These are phyloP conservation scores for Primulina eburnea DNA, from an alignment of 257 asterid species.

Conservation along the genomic window DNA sequence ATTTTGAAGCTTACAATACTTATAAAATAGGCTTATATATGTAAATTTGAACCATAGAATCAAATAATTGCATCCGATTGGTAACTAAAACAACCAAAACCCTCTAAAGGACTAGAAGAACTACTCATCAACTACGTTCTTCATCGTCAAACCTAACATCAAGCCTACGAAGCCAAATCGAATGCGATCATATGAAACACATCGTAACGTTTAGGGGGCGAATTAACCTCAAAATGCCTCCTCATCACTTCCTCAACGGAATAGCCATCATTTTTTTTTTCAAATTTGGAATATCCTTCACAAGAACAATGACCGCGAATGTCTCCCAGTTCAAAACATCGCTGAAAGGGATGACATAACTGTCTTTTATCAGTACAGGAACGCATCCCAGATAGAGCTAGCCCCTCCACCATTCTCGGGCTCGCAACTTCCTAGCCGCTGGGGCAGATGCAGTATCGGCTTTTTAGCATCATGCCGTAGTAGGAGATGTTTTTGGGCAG, in stretches of 20 bases:
- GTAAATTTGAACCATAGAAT: no score
- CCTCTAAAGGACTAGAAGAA: not conserved
- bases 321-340: constrained; percentile 73
- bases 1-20: no score
- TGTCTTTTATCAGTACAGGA: constrained; percentile 71
- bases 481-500: constrained; percentile 63
- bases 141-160: constrained; percentile 41
- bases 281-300: constrained; percentile 59
- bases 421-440: constrained; percentile 93
- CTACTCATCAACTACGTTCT: not conserved
- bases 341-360: constrained; percentile 65
- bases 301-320: constrained; percentile 55
- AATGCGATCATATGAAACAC: constrained; percentile 59
- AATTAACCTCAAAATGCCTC: constrained; percentile 44
- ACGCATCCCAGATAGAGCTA: constrained; percentile 77
- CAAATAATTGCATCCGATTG: not conserved
- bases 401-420: constrained; percentile 86
- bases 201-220: constrained; percentile 41
- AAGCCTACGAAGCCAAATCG: constrained; percentile 51
- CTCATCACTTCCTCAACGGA: constrained; percentile 35
- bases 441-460: constrained; percentile 78
- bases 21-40: no score
- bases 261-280: constrained; percentile 52
- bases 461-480: constrained; percentile 62
- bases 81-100: not conserved